Conservation (phyloP, 2,329 filamentous ascomycete species). For the Fusarium euwallaceae region DNA sequence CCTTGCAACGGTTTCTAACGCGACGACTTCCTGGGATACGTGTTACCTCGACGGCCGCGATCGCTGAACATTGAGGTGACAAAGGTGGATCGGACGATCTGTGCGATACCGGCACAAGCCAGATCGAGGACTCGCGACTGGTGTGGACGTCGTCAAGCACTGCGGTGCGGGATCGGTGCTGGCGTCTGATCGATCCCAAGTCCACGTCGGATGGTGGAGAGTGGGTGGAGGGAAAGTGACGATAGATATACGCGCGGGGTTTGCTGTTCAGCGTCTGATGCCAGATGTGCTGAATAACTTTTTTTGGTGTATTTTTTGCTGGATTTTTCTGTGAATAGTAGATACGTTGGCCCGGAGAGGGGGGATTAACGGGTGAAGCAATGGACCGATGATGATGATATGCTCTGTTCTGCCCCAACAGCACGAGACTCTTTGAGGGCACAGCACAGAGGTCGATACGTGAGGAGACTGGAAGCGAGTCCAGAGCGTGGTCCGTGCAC, state of each 20-base stretch:
- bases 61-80: constrained; percentile 38
- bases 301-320: not conserved
- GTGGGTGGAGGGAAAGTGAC: constrained; percentile 25
- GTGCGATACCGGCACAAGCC: constrained; percentile 3
- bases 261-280: not conserved
- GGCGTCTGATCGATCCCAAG: constrained; percentile 26
- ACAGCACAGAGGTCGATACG: constrained; percentile 23
- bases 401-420: constrained; percentile 30
- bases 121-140: constrained; percentile 1
- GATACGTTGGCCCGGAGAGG: constrained; percentile 12
- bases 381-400: constrained; percentile 24
- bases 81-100: not conserved
- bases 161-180: constrained; percentile 25
- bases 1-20: constrained; percentile 46
- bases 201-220: constrained; percentile 37
- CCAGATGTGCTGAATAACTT: not conserved
- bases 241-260: constrained; percentile 27
- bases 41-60: constrained; percentile 33
- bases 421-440: constrained; percentile 21
- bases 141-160: constrained; percentile 12
- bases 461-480: constrained; percentile 25
- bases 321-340: not conserved
- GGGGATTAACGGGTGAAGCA: constrained; percentile 23
- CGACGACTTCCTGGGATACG: constrained; percentile 38
- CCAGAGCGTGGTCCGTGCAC: constrained; percentile 37